These are phyloP conservation scores for Clausena lansium DNA, from an alignment of 345 rosid genomes.

Conservation along the genomic window DNA sequence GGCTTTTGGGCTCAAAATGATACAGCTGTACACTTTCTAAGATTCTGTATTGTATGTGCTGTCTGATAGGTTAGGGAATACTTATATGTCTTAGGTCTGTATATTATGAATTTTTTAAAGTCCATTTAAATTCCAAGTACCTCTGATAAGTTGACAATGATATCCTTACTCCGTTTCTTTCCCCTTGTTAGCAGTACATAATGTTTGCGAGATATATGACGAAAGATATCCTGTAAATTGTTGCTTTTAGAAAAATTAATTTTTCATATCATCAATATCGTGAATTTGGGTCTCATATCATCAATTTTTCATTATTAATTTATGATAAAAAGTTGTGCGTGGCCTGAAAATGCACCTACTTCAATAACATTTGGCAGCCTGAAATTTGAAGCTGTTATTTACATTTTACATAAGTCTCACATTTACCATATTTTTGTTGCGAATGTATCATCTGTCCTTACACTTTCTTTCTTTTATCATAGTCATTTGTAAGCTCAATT, in stretches of 20 bases:
- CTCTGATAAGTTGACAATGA: background rate
- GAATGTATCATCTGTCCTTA: background rate
- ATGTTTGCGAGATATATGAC: background rate
- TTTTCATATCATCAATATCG: background rate
- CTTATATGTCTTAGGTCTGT: background rate
- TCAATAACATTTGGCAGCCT: background rate
- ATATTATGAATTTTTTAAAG: background rate
- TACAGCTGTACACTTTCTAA: background rate
- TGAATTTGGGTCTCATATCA: background rate
- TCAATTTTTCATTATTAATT: background rate
- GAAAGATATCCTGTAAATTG: background rate
- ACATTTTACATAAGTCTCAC: background rate
- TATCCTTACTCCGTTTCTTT: background rate
- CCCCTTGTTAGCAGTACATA: background rate
- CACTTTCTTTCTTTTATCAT: background rate
- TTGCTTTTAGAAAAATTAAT: background rate
- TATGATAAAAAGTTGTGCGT: background rate
- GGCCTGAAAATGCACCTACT: background rate
- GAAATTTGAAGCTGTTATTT: background rate
- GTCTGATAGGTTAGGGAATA: slow-evolving; percentile 4
- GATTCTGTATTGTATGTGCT: slow-evolving; percentile 1
- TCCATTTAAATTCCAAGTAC: background rate
- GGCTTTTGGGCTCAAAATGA: slow-evolving; percentile 4
- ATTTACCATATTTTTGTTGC: background rate
- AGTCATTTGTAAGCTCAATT: background rate